A percentile compares a stretch with the other conserved stretches of the same genome.
phyloP scores from a whole-genome alignment of 306 rosid genomes.

The Acacia melanoxylon region DNA sequence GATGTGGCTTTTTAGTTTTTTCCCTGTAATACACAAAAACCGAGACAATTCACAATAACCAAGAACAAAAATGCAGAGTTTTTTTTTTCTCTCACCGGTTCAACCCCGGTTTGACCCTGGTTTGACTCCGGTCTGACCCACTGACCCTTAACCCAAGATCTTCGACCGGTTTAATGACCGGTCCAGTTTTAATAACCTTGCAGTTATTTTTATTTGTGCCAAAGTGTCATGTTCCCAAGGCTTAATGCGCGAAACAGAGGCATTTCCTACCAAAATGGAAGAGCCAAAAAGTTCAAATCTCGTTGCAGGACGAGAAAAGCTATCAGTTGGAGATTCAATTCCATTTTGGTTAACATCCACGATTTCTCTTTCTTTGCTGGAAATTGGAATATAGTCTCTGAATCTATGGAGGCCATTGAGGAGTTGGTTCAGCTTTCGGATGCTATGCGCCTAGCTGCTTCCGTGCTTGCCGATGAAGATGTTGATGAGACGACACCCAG shows the following conservation, averaged over 20 bases:
- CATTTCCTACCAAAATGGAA: conserved; percentile 19
- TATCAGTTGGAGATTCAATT: conserved; percentile 23
- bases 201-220: too few relatives aligned
- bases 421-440: conserved; percentile 83
- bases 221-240: neutral
- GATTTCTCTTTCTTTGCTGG: neutral
- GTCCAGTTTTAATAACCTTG: too few relatives aligned
- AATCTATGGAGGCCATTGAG: conserved; percentile 86
- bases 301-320: neutral
- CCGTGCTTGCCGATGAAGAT: conserved; percentile 90
- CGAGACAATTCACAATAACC: too few relatives aligned
- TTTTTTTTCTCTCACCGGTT: too few relatives aligned
- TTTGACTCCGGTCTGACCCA: too few relatives aligned
- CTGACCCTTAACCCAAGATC: too few relatives aligned
- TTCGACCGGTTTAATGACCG: too few relatives aligned
- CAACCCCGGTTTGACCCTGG: too few relatives aligned
- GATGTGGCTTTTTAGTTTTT: too few relatives aligned
- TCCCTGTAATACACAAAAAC: too few relatives aligned
- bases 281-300: conserved; percentile 26
- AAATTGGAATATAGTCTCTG: neutral
- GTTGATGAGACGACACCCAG: conserved; percentile 55
- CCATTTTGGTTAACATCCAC: conserved; percentile 5
- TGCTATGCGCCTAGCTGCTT: conserved; percentile 85
- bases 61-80: too few relatives aligned
- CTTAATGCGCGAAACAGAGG: conserved; percentile 31